A percentile compares a stretch with the other conserved stretches of the same genome.
phyloP scores from a whole-genome alignment of 2,329 filamentous ascomycete species.

The Curvularia eragrostidis region DNA sequence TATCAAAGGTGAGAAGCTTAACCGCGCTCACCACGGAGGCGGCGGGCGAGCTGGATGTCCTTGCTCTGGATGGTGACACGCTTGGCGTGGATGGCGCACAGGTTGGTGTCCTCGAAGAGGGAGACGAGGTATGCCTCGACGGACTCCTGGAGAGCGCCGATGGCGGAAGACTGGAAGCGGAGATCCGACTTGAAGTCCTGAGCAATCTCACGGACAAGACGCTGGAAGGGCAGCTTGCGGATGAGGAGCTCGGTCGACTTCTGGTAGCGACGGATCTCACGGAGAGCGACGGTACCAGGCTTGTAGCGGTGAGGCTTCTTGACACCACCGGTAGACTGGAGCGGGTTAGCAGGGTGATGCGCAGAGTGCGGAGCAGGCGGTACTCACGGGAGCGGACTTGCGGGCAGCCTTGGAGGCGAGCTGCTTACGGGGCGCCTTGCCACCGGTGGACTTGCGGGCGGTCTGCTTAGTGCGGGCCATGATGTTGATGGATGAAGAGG shows the following conservation, averaged over 20 bases:
- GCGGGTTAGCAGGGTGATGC: neutral
- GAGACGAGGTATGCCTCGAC: constrained; percentile 96
- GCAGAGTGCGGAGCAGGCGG: rapidly evolving
- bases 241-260: constrained; percentile 87
- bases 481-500: constrained; percentile 33
- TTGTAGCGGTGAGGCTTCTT: constrained; percentile 64
- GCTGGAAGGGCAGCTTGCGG: constrained; percentile 78
- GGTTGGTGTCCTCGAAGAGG: constrained; percentile 94
- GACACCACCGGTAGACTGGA: constrained; percentile 81
- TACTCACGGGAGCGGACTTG: constrained; percentile 78
- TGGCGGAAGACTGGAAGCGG: constrained; percentile 95
- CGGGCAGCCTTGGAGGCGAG: constrained; percentile 98
- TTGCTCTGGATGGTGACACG: constrained; percentile 96
- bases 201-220: constrained; percentile 80
- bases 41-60: constrained; percentile 87
- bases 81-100: constrained; percentile 96
- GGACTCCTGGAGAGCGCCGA: constrained; percentile 91
- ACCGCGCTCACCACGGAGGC: constrained; percentile 62
- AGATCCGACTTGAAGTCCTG: constrained; percentile 71
- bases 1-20: constrained; percentile 45
- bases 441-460: constrained; percentile 67
- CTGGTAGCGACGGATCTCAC: constrained; percentile 92
- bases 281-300: constrained; percentile 77
- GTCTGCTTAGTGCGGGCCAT: constrained; percentile 65
- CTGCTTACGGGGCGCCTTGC: constrained; percentile 84